Base-by-base conservation (phyloP, 768 basidiomycete species). In the Tulasnella sp. region DNA sequence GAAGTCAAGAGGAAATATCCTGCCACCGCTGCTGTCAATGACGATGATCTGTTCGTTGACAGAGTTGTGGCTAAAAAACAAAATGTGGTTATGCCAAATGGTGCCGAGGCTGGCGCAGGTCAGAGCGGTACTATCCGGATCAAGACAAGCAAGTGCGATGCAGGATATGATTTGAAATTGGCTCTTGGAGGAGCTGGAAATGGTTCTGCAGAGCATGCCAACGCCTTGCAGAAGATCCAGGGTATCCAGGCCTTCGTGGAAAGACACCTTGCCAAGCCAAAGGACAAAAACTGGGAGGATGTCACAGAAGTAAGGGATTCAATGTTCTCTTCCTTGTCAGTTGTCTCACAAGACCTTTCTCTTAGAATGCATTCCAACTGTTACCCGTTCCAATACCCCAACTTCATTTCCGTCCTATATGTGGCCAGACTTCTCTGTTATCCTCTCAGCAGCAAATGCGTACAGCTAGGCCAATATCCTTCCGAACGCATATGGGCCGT, bases 271-370 rank as follows among this genome's bases (percentile, higher is more conserved):
- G 68, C 64, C 22, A 69, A 69, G 43, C 79, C 81, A 63, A 82
- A 80, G 61, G 83, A 90, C 43, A 64, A 71, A 42, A 84, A 91
- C 59, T 93, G 88, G 81, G 91, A 93, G 58, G 91, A 96, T 61
- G 70, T 72, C 46, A 72, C 87, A 56, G 91, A 95, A 65, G 84
- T 88, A 61, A 62, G 74, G 65, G 2, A 45, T 31, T 49, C 31
- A 22, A 5, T 33, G 12, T 37, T 48, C 7, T 42, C 34, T 13
- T 53, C 10, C 35, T 24, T 25, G 52, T 48, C 35, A 24, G 53
- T 54, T 50, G 41, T 47, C 16, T 25, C 39, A 40, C 54, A 44
- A 3, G n/a, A n/a, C n/a, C n/a, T n/a, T n/a, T n/a, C n/a, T n/a
- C n/a, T n/a, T 56, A 87, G 83, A 76, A 76, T 55, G 71, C 82